Conservation (phyloP, 2,329 filamentous ascomycete species). For the Lasiodiplodia hormozganensis region DNA sequence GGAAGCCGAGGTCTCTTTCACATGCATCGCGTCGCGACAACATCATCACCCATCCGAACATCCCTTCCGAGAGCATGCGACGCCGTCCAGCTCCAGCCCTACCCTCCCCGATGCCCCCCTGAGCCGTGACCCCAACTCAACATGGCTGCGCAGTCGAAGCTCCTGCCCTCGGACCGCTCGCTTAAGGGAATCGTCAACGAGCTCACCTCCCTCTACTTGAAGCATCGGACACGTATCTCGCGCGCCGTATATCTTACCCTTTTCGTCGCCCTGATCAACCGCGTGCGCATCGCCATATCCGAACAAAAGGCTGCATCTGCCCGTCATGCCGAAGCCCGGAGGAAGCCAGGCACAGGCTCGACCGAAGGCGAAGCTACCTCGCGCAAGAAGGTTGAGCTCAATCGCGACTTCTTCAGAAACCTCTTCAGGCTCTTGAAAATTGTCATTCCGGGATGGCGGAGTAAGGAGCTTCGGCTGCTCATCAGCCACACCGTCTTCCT, state of each 20-base stretch:
- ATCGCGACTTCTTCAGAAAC: slow-evolving; percentile 83
- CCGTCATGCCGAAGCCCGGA: slow-evolving; percentile 67
- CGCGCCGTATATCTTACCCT: slow-evolving; percentile 50
- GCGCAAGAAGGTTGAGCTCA: slow-evolving; percentile 87
- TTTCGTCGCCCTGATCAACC: slow-evolving; percentile 64
- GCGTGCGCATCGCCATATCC: slow-evolving; percentile 87
- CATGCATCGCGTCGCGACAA: slow-evolving; percentile 25
- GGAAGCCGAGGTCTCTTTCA: slow-evolving; percentile 29
- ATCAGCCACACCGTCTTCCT: slow-evolving; percentile 93
- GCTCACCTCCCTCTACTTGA: slow-evolving; percentile 46
- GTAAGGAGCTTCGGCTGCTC: slow-evolving; percentile 84
- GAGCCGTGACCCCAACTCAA: slow-evolving; percentile 8
- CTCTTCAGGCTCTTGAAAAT: slow-evolving; percentile 81
- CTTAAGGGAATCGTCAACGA: slow-evolving; percentile 47
- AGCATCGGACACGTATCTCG: slow-evolving; percentile 50
- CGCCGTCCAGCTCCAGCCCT: slow-evolving; percentile 8
- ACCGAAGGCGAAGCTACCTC: slow-evolving; percentile 46
- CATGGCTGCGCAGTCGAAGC: slow-evolving; percentile 52
- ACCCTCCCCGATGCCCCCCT: slow-evolving; percentile 20
- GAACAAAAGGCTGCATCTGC: slow-evolving; percentile 88
- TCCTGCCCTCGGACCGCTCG: slow-evolving; percentile 41
- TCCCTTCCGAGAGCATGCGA: slow-evolving; percentile 28
- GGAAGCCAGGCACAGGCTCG: slow-evolving; percentile 53
- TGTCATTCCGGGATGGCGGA: slow-evolving; percentile 88
- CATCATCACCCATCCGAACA: slow-evolving; percentile 21